These are phyloP conservation scores for Apophysomyces variabilis DNA, from an alignment of 371 early-diverging fungal genomes.

Conservation along the genomic window DNA sequence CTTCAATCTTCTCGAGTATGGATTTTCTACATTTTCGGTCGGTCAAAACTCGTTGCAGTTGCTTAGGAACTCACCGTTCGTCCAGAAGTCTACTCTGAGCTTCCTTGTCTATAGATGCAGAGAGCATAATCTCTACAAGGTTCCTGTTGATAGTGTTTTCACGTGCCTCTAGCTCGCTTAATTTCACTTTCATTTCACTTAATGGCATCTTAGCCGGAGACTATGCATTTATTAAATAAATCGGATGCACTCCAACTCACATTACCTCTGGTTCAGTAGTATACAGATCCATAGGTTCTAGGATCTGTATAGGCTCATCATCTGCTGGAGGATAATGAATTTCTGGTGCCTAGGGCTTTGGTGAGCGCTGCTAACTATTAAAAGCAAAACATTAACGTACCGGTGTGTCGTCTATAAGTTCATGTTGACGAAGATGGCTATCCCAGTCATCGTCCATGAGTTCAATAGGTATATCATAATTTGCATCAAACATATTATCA, in stretches of 20 bases:
- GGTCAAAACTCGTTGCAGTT: too few species aligned
- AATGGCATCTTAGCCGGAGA: not conserved
- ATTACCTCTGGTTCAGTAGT: not conserved
- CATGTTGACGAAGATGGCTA: not conserved
- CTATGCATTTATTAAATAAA: not conserved
- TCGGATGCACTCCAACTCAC: not conserved
- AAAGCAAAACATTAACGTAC: too few species aligned
- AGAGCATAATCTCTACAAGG: constrained; percentile 13
- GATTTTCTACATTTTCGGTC: not conserved
- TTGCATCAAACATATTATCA: not conserved
- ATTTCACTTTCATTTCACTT: not conserved
- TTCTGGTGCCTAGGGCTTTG: not conserved
- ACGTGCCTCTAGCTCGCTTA: constrained; percentile 2
- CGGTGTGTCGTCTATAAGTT: not conserved
- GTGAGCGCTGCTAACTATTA: too few species aligned
- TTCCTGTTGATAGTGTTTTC: constrained; percentile 14
- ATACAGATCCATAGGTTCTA: not conserved
- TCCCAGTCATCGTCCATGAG: constrained; percentile 6
- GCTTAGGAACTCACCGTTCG: not conserved
- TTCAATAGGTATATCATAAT: constrained; percentile 1
- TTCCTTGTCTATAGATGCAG: not conserved
- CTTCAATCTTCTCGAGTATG: constrained; percentile 6
- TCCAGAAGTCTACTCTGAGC: not conserved
- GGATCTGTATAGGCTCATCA: not conserved
- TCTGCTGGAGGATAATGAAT: not conserved